A percentile compares a stretch with the other conserved stretches of the same genome.
phyloP scores from a whole-genome alignment of 2,329 filamentous ascomycete genomes.

The Grosmannia huntii region DNA sequence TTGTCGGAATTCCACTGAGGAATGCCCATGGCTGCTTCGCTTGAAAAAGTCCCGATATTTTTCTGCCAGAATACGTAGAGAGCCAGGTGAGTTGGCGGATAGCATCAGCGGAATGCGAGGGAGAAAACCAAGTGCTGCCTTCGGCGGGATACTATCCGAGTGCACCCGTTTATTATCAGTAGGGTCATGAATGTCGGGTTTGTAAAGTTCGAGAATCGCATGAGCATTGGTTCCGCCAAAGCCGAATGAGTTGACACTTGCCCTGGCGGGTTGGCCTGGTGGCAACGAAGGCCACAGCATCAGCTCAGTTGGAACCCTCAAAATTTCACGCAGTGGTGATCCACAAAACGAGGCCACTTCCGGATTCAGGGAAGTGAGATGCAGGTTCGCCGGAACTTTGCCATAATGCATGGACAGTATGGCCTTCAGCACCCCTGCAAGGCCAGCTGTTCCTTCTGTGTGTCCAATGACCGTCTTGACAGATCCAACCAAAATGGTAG shows the following conservation, averaged over 20 bases:
- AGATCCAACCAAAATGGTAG: constrained; percentile 23
- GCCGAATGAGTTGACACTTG: constrained; percentile 32
- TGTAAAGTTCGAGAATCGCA: constrained; percentile 25
- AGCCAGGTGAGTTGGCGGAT: not conserved
- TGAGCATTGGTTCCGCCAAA: constrained; percentile 32
- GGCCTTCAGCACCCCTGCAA: constrained; percentile 34
- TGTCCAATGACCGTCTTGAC: constrained; percentile 35
- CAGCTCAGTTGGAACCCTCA: not conserved
- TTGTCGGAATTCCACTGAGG: not conserved
- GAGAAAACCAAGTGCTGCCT: not conserved
- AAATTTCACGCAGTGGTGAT: constrained; percentile 14
- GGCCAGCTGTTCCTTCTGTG: constrained; percentile 34
- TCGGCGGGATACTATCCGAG: no score
- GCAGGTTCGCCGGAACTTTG: constrained; percentile 28
- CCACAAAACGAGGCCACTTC: constrained; percentile 23
- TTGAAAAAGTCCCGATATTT: not conserved
- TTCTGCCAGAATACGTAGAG: not conserved
- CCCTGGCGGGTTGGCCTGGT: constrained; percentile 24
- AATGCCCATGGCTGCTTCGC: not conserved
- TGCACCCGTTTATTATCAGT: no score
- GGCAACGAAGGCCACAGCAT: constrained; percentile 10
- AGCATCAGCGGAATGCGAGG: not conserved
- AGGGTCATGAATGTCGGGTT: not conserved
- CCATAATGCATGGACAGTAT: constrained; percentile 27
- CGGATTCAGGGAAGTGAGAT: constrained; percentile 27